Conservation (phyloP, 495 filamentous ascomycete species). For the Articulospora tetracladia region DNA sequence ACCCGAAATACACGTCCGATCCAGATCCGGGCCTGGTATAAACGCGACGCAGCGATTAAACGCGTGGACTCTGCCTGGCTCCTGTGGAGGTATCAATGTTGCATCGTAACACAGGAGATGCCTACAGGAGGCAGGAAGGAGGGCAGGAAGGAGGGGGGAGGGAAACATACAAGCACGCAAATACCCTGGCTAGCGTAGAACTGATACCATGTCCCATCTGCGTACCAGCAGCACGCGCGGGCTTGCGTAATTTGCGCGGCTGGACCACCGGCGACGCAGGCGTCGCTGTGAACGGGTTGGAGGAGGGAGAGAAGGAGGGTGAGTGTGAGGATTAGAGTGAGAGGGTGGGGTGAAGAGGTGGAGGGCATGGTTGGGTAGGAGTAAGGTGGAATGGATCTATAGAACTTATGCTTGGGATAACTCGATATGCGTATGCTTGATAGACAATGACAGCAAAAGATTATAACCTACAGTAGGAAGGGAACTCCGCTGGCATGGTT, state of each 20-base stretch:
- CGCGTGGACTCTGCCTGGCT: background rate
- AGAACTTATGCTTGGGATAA: too few species aligned
- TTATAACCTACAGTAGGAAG: too few species aligned
- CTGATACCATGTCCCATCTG: conserved; percentile 19
- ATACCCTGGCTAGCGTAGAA: conserved; percentile 18
- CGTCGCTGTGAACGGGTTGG: background rate
- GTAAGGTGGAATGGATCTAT: too few species aligned
- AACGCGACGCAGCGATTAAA: conserved; percentile 7
- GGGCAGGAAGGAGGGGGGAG: background rate
- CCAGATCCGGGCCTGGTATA: conserved; percentile 3
- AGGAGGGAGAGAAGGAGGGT: conserved; percentile 1
- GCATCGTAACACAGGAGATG: background rate
- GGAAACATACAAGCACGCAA: conserved; percentile 10
- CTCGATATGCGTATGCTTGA: too few species aligned
- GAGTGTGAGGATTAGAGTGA: background rate
- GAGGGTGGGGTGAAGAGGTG: too few species aligned
- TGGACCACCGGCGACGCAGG: conserved; percentile 22
- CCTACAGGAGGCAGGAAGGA: background rate
- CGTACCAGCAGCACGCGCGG: conserved; percentile 4
- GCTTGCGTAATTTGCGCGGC: conserved; percentile 10
- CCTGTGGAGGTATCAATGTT: background rate
- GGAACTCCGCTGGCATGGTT: too few species aligned
- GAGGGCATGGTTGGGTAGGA: too few species aligned
- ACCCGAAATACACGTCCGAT: conserved; percentile 16
- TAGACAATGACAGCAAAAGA: too few species aligned